Evolutionary conservation across 257 asterid species (phyloP).

Genomic region (Petunia secreta): DNA sequence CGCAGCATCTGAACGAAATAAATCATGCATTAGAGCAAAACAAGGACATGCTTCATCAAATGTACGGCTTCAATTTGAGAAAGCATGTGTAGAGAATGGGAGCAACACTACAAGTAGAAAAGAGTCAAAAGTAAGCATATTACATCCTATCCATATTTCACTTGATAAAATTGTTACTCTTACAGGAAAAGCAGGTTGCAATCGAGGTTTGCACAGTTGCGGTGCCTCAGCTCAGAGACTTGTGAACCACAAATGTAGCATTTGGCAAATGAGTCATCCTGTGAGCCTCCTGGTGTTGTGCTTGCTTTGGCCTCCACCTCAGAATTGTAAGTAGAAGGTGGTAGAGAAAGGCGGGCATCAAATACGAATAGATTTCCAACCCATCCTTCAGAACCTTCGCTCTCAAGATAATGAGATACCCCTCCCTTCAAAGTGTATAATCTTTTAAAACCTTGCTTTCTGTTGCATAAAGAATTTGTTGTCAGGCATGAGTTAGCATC

Average conservation of each 20-base stretch:
- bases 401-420: conserved; percentile 80
- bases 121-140: not conserved
- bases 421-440: conserved; percentile 87
- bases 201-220: conserved; percentile 92
- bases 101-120: too few species aligned
- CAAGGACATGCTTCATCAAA: not conserved
- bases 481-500: not conserved
- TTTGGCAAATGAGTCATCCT: conserved; percentile 56
- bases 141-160: not conserved
- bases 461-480: conserved; percentile 32
- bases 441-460: conserved; percentile 76
- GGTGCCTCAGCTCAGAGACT: conserved; percentile 79
- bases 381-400: conserved; percentile 83
- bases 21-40: not conserved
- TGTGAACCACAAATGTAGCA: conserved; percentile 72
- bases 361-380: conserved; percentile 89
- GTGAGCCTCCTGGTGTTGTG: conserved; percentile 35
- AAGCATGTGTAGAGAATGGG: not conserved
- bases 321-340: conserved; percentile 69
- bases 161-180: conserved; percentile 38
- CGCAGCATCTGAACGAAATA: conserved; percentile 63
- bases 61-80: not conserved
- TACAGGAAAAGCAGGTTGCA: conserved; percentile 97
- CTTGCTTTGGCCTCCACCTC: conserved; percentile 41
- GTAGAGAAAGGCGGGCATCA: conserved; percentile 86